Conservation (phyloP, 2,329 filamentous ascomycete species). For the Fusarium vanettenii region DNA sequence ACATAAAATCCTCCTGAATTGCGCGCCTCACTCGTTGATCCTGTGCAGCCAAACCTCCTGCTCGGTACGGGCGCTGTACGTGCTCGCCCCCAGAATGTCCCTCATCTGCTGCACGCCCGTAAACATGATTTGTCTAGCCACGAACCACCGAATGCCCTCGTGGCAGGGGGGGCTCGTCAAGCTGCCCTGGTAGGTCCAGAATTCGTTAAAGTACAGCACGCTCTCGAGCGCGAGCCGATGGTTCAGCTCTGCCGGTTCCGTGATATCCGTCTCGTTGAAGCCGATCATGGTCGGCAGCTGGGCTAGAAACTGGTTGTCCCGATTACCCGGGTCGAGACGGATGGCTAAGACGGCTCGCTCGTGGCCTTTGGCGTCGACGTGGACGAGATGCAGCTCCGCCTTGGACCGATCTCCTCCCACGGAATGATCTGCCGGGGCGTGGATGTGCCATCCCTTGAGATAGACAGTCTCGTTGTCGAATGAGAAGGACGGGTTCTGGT, state of each 20-base stretch:
- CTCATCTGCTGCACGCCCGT: slow-evolving; percentile 35
- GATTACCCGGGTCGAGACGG: slow-evolving; percentile 28
- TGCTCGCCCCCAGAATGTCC: slow-evolving; percentile 29
- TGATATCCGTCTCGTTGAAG: slow-evolving; percentile 20
- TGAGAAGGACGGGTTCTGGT: slow-evolving; percentile 21
- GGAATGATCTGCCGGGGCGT: slow-evolving; percentile 32
- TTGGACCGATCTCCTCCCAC: slow-evolving; percentile 35
- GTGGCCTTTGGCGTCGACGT: slow-evolving; percentile 27
- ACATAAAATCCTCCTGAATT: background rate
- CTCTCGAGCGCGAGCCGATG: slow-evolving; percentile 23
- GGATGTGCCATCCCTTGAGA: slow-evolving; percentile 36
- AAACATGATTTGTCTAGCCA: slow-evolving; percentile 30
- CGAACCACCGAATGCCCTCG: slow-evolving; percentile 30
- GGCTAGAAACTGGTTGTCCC: slow-evolving; percentile 9
- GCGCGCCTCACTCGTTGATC: slow-evolving; percentile 17
- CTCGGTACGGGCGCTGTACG: slow-evolving; percentile 29
- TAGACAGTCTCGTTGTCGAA: slow-evolving; percentile 37
- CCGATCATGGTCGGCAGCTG: slow-evolving; percentile 25
- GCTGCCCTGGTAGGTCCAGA: slow-evolving; percentile 36
- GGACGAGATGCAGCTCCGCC: slow-evolving; percentile 34
- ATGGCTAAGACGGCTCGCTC: slow-evolving; percentile 29
- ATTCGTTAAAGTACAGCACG: slow-evolving; percentile 29
- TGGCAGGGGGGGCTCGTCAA: slow-evolving; percentile 34
- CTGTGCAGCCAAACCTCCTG: slow-evolving; percentile 34
- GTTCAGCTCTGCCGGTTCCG: background rate